A percentile compares a stretch with the other conserved stretches of the same genome.
These are phyloP conservation scores for Fagopyrum esculentum DNA, from an alignment of 148 eudicot genomes.

Conservation along the genomic window DNA sequence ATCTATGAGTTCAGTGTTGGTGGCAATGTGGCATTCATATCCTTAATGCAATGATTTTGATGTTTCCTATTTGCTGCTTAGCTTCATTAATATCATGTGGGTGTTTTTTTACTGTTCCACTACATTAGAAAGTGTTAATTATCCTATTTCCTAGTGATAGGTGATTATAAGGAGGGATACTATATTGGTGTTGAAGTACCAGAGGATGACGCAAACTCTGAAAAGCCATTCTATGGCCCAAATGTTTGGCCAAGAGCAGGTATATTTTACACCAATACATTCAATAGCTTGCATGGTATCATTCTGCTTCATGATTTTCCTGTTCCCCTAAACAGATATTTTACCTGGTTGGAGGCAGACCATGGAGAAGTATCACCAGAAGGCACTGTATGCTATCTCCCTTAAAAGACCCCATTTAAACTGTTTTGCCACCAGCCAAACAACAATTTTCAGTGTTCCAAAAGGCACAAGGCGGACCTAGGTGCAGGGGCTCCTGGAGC, in stretches of 20 bases:
- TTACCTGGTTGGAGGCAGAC: conserved; percentile 84
- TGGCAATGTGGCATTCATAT: background rate
- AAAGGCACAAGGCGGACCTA: too few species aligned
- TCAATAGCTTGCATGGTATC: background rate
- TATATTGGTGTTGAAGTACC: conserved; percentile 87
- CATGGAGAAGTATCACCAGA: conserved; percentile 78
- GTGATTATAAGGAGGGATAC: conserved; percentile 95
- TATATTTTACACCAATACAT: conserved; percentile 13
- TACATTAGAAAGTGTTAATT: conserved; percentile 9
- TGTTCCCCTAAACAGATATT: conserved; percentile 31
- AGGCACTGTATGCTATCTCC: conserved; percentile 61
- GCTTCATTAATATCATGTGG: background rate
- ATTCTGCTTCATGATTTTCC: background rate
- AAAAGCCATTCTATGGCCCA: conserved; percentile 70
- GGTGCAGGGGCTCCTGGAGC: too few species aligned
- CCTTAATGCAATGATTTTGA: background rate
- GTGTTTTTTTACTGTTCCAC: background rate
- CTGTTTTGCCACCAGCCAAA: background rate
- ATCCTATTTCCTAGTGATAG: conserved; percentile 32
- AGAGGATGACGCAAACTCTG: conserved; percentile 65
- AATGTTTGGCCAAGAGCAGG: conserved; percentile 84
- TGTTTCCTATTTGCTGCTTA: background rate
- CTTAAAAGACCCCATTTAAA: background rate
- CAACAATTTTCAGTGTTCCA: background rate
- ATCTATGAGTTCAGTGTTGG: background rate